Base-by-base conservation (phyloP, 257 asterid species). In the Fraxinus quadrangulata region DNA sequence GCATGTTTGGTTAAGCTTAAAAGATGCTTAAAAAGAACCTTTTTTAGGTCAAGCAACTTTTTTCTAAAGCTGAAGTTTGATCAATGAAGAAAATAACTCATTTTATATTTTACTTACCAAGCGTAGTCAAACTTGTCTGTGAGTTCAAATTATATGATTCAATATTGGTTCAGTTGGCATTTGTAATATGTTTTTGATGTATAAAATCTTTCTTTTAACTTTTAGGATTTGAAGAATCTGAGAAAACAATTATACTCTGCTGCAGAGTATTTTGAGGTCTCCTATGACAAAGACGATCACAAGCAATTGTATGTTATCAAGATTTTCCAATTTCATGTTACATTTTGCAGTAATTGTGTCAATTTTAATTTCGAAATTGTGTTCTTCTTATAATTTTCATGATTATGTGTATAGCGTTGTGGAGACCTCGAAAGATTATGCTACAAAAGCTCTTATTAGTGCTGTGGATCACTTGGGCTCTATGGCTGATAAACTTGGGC, bases 401-500 rank as follows among this genome's bases (percentile, higher is more conserved):
- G 21, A 66, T 66, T 37, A 13, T 70, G 5, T 63, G 36, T 19
- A 51, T 76, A 92, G 97, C 70, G 88, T 90, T 80, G 84, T 90
- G 45, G 93, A 92, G 47, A 79, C 90, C 1, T 83, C 89, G 31
- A 92, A 84, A 84, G 92, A 90, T 70, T 92, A 90, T 49, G 90
- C 84, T 59, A 86, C 82, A 13, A 86, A 83, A 65, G 97, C 97
- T 77, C 79, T 92, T n/a, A 86, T 90, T 47, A 89, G 83, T 73
- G 90, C 96, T 8, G 97, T 92, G 84, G 97, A 92, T 77, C 97
- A 92, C 79, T 81, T 92, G 87, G 97, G 97, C 23, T 89, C 90
- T 33, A 89, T 89, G 71, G 96, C 96, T 61, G 87, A 82, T 79
- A 89, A 89, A 77, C 87, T 92, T 75, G 86, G 81, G 75, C 82